These are phyloP conservation scores for Talaromyces verruculosus DNA, from an alignment of 2,329 filamentous ascomycete genomes.

Conservation along the genomic window DNA sequence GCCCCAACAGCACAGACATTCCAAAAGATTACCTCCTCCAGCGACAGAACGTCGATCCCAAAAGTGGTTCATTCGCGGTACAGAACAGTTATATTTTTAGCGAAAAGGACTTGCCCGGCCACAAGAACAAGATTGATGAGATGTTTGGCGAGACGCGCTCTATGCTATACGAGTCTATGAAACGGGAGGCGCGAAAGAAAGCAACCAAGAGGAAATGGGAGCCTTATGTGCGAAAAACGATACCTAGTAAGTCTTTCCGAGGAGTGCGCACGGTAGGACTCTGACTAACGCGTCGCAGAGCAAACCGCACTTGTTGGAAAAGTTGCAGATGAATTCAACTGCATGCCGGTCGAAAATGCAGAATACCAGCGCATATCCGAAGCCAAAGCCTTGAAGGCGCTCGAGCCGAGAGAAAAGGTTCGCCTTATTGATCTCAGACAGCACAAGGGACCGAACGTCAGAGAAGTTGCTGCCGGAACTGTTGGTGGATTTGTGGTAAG, in stretches of 20 bases:
- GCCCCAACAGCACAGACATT: constrained; percentile 69
- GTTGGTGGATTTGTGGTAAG: constrained; percentile 47
- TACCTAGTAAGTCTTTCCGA: constrained; percentile 63
- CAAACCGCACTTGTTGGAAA: constrained; percentile 73
- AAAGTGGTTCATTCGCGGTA: constrained; percentile 49
- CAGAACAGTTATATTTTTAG: constrained; percentile 90
- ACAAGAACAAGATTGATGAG: constrained; percentile 51
- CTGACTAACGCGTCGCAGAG: constrained; percentile 52
- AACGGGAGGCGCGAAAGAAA: constrained; percentile 46
- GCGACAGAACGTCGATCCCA: constrained; percentile 58
- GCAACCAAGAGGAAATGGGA: constrained; percentile 56
- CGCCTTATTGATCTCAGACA: constrained; percentile 49
- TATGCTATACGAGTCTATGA: constrained; percentile 48
- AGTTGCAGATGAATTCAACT: constrained; percentile 73
- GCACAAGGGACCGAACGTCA: constrained; percentile 59
- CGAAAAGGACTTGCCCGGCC: constrained; percentile 86
- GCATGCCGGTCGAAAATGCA: constrained; percentile 68
- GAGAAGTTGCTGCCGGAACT: constrained; percentile 50
- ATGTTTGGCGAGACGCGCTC: constrained; percentile 47
- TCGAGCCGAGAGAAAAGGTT: constrained; percentile 60
- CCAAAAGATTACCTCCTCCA: constrained; percentile 86
- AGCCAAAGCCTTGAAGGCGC: constrained; percentile 58
- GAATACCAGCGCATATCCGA: constrained; percentile 66
- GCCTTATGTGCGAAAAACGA: constrained; percentile 60
- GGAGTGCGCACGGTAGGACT: neutral